Evolutionary conservation across 768 basidiomycete species (phyloP).

Genomic region (Termitomyces titanicus): DNA sequence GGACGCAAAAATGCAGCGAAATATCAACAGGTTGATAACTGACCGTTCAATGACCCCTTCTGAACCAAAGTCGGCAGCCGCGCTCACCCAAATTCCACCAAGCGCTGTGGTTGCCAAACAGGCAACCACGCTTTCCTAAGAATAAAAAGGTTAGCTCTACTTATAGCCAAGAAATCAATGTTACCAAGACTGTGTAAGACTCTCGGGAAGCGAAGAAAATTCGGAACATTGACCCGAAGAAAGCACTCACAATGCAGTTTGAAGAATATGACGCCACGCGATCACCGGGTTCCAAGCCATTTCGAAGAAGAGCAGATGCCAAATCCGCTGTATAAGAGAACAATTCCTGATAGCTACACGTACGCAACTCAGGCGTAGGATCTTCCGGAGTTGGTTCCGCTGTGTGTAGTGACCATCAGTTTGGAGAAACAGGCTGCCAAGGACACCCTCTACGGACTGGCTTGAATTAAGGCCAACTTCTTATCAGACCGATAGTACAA

Average conservation of each 20-base stretch:
- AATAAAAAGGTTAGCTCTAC: not conserved
- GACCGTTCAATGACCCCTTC: conserved; percentile 74
- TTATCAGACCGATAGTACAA: conserved; percentile 51
- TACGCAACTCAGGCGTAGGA: conserved; percentile 40
- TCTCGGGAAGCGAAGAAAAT: not conserved
- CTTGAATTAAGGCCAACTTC: conserved; percentile 66
- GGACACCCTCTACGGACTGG: conserved; percentile 44
- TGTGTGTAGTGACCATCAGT: conserved; percentile 25
- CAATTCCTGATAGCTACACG: conserved; percentile 53
- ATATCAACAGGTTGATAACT: conserved; percentile 11
- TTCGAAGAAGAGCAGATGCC: conserved; percentile 50
- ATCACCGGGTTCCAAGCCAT: conserved; percentile 60
- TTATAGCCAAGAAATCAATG: conserved; percentile 10
- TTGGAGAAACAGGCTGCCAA: conserved; percentile 1
- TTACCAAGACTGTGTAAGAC: not conserved
- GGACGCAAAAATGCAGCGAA: not conserved
- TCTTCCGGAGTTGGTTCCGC: conserved; percentile 58
- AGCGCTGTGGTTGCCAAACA: conserved; percentile 68
- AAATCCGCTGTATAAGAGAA: conserved; percentile 53
- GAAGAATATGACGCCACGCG: conserved; percentile 76
- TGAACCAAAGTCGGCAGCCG: conserved; percentile 80
- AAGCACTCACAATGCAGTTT: conserved; percentile 64
- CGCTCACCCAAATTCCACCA: conserved; percentile 81
- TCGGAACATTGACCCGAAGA: conserved; percentile 1
- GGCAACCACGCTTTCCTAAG: conserved; percentile 63